These are phyloP conservation scores for Diplodia scrobiculata DNA, from an alignment of 2,329 filamentous ascomycete genomes.

Conservation along the genomic window DNA sequence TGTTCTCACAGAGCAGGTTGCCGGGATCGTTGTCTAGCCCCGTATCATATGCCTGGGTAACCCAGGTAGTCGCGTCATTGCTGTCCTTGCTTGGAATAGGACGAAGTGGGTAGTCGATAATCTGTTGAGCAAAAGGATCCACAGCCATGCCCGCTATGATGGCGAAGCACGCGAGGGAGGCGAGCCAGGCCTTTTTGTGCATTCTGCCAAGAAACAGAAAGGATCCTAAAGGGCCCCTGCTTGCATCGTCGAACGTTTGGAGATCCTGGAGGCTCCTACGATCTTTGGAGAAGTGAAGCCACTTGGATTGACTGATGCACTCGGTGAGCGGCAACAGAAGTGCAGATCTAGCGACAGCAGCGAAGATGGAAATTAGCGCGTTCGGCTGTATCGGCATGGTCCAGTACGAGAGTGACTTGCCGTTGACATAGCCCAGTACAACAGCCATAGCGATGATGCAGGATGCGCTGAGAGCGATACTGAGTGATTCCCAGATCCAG, in stretches of 20 bases:
- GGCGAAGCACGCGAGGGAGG: background rate
- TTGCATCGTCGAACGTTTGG: conserved; percentile 39
- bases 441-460: conserved; percentile 17
- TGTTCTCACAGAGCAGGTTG: background rate
- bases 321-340: conserved; percentile 40
- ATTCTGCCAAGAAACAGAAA: background rate
- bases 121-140: conserved; percentile 16
- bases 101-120: background rate
- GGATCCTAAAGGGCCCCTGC: conserved; percentile 31
- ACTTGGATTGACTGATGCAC: conserved; percentile 45
- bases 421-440: conserved; percentile 25
- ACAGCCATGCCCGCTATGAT: background rate
- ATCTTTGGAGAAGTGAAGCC: conserved; percentile 36
- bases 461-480: background rate
- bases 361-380: conserved; percentile 42
- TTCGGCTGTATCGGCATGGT: conserved; percentile 34
- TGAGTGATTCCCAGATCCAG: background rate
- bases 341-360: conserved; percentile 38
- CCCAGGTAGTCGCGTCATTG: background rate
- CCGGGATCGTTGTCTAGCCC: background rate
- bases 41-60: background rate
- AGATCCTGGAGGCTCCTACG: conserved; percentile 34
- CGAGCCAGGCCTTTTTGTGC: background rate
- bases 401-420: conserved; percentile 29
- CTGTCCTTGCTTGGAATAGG: background rate